phyloP scores from a whole-genome alignment of 345 rosid genomes.

The Arabis hirsuta region DNA sequence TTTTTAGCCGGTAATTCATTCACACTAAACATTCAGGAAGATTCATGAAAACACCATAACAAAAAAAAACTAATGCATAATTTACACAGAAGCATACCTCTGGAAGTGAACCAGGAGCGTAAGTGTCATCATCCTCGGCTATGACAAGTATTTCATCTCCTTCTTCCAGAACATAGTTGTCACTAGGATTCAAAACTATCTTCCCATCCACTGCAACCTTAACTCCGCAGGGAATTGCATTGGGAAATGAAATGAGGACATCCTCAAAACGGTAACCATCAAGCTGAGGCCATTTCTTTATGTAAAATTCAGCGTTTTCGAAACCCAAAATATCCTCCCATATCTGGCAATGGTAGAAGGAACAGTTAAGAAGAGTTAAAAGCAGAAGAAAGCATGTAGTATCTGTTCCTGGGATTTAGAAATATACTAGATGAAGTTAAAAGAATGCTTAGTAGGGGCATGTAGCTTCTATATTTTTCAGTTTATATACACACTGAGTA shows the following conservation, averaged over 20 bases:
- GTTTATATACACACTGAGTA: background rate
- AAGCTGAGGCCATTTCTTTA: constrained; percentile 87
- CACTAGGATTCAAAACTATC: constrained; percentile 80
- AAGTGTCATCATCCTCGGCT: constrained; percentile 96
- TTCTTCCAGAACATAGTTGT: constrained; percentile 63
- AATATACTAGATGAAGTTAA: too few relatives aligned
- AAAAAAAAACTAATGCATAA: background rate
- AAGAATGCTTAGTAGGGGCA: too few relatives aligned
- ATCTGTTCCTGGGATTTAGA: too few relatives aligned
- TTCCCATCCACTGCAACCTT: constrained; percentile 85
- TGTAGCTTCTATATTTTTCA: too few relatives aligned
- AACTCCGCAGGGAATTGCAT: constrained; percentile 88
- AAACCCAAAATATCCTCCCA: constrained; percentile 97
- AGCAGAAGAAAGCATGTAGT: background rate
- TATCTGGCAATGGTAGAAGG: constrained; percentile 52
- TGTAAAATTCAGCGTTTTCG: constrained; percentile 88
- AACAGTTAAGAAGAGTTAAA: background rate
- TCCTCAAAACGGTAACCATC: constrained; percentile 73
- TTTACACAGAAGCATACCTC: constrained; percentile 51
- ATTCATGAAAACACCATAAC: too few relatives aligned
- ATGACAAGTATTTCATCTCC: constrained; percentile 95
- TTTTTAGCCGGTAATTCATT: background rate
- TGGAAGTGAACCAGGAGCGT: constrained; percentile 82
- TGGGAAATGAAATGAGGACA: constrained; percentile 79
- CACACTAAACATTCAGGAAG: background rate